A percentile compares a stretch with the other conserved stretches of the same genome.
Evolutionary conservation across 768 basidiomycete species (phyloP).

Genomic region (Mycena galopus): DNA sequence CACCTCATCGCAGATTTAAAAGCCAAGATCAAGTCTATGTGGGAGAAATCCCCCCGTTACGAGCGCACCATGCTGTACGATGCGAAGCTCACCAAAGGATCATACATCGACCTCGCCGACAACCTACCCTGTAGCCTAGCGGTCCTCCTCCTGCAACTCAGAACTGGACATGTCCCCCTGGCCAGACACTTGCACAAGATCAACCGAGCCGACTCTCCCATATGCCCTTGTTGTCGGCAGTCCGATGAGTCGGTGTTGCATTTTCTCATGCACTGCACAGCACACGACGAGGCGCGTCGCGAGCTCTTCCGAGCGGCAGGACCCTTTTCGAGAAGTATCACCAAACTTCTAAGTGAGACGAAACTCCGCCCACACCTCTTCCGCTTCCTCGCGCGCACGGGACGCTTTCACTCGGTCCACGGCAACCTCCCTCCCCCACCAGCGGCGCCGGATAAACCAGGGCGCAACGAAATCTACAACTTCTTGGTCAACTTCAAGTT

Average conservation of each 20-base stretch:
- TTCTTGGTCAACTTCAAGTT: no score
- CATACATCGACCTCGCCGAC: background rate
- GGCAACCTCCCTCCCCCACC: slow-evolving; percentile 40
- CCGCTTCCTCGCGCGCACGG: slow-evolving; percentile 12
- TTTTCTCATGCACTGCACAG: slow-evolving; percentile 30
- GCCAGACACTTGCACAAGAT: slow-evolving; percentile 40
- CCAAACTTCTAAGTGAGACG: background rate
- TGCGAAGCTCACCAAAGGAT: background rate
- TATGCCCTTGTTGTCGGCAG: slow-evolving; percentile 33
- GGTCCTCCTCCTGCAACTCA: slow-evolving; percentile 36
- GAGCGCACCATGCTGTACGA: background rate
- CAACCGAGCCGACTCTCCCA: slow-evolving; percentile 28
- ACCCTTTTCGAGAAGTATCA: background rate
- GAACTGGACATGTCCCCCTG: slow-evolving; percentile 35
- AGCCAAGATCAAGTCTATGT: background rate
- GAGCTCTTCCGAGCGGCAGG: background rate
- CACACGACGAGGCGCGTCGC: background rate
- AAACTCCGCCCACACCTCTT: slow-evolving; percentile 13
- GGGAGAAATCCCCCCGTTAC: background rate
- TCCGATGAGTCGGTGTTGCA: slow-evolving; percentile 32
- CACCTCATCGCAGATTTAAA: background rate
- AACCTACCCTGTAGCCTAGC: slow-evolving; percentile 1
- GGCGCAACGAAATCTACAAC: no score
- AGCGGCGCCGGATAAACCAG: no score
- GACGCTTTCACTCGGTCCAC: slow-evolving; percentile 34